Base-by-base conservation (phyloP, 169 alveolate species). In the Fabrea salina region DNA sequence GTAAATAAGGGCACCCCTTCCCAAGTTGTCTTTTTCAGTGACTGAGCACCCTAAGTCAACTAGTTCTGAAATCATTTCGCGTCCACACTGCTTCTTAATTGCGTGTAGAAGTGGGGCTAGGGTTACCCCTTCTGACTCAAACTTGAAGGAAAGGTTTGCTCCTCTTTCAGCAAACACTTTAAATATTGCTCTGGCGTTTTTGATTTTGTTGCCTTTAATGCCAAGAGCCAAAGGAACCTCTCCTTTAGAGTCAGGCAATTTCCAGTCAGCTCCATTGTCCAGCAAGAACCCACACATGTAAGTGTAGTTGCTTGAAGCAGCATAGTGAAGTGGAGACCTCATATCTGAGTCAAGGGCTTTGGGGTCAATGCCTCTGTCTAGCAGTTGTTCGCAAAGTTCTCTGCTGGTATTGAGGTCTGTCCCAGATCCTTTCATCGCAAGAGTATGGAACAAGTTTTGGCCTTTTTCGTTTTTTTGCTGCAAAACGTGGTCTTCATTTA, bases 361-460 rank as follows among this genome's bases (percentile, higher is more conserved):
- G 25, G 8, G 37, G 54, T 79, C 58, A 2, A 86, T 71, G 30
- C 82, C 83, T 56, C 83, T 75, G 0, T 47, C 74, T 40, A 56
- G 16, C 5, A 86, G 59, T 47, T 49, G 37, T 13, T 84, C 57
- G 33, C 50, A 76, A 49, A 84, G 51, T 41, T 59, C 56, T n/a
- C 41, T 54, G 16, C 64, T 35, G 22, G 50, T 75, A 51, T 33
- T 41, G 16, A 25, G 44, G 56, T 37, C 53, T 49, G 58, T 64
- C 40, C 30, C n/a, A 40, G 84, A 61, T n/a, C 79, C 79, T n/a
- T 43, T 66, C 32, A 50, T 44, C 25, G 87, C 90, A 35, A 91
- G 72, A 40, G 89, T 85, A 75, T 90, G 95, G 39, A 91, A 79
- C 25, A 91, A 61, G 53, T 83, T 87, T 75, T 91, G 84, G 0